Evolutionary conservation across 108 stramenopile species (phyloP), one percentile per base, ranked within the genome.

Genomic region (Cylindrotheca closterium): DNA sequence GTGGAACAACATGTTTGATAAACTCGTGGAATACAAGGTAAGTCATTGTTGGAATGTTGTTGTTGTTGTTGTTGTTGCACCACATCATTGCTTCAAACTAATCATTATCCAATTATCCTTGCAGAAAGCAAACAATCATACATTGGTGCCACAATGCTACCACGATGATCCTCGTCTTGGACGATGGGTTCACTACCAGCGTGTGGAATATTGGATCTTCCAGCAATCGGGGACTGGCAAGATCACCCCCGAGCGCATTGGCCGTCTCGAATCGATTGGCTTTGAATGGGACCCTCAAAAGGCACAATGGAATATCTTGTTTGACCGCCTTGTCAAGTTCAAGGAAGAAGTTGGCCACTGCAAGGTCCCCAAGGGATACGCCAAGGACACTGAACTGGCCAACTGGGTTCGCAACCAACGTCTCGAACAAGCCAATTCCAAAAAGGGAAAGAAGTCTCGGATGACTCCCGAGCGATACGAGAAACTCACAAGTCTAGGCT

Each of bases 391-490:
- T 8, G 77, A 79, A 25, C 64, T 88, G 73, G 87, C 83, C 2
- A 85, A 80, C 58, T 88, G 87, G 87, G 87, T 88, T 8, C 68
- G 81, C 52, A 82, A 79, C 48, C 84, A 85, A 55, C 83, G 83
- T 42, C 55, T 80, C n/a, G 79, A 80, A 63, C 69, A 71, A 32
- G 74, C 77, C 17, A 75, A 81, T 46, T 65, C 62, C 31, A 55
- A 42, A 15, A 71, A 79, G 69, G 78, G 62, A 49, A 68, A 73
- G 60, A 81, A 69, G 65, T 76, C 61, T 17, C 63, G 58, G 27
- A 75, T 80, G 65, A 78, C 73, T 17, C 45, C 60, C 2, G 82
- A 79, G 17, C 71, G 82, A 23, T 77, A 57, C 31, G 17, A 57
- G 58, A 47, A 68, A 33, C 55, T 81, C 25, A 60, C 73, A 30